Conservation (phyloP, 78 protist genomes). For the Chrysochromulina tobinii region DNA sequence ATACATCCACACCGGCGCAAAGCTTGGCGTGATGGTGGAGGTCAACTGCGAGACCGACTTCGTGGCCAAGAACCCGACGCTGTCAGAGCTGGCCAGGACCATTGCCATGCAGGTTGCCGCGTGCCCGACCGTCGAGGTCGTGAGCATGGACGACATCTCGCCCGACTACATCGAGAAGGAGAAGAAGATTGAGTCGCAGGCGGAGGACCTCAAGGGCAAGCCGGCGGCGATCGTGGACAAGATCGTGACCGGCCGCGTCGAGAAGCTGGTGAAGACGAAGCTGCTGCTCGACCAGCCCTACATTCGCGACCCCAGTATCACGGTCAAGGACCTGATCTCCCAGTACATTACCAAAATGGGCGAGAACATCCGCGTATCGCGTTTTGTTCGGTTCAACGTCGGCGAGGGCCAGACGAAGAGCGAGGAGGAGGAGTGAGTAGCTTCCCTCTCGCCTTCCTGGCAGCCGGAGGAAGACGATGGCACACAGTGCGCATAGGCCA, state of each 20-base stretch:
- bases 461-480: too few species aligned
- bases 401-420: constrained; percentile 6
- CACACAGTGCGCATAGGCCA: too few species aligned
- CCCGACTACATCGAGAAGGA: not conserved
- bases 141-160: not conserved
- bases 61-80: constrained; percentile 37
- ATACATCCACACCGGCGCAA: constrained; percentile 2
- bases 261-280: constrained; percentile 27
- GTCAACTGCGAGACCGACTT: constrained; percentile 50
- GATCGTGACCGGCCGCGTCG: constrained; percentile 35
- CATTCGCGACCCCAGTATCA: constrained; percentile 5
- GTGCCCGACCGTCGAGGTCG: not conserved
- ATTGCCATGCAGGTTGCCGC: constrained; percentile 37
- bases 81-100: constrained; percentile 29
- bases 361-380: constrained; percentile 37
- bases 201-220: constrained; percentile 38
- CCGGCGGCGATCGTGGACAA: constrained; percentile 32
- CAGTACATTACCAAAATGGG: not conserved
- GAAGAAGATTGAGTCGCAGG: constrained; percentile 10
- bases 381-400: constrained; percentile 1
- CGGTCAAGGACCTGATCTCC: not conserved
- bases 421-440: too few species aligned
- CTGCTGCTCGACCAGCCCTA: constrained; percentile 30
- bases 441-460: too few species aligned
- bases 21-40: not conserved